phyloP scores from a whole-genome alignment of 176 grass and related monocot genomes.

The Zea luxurians region DNA sequence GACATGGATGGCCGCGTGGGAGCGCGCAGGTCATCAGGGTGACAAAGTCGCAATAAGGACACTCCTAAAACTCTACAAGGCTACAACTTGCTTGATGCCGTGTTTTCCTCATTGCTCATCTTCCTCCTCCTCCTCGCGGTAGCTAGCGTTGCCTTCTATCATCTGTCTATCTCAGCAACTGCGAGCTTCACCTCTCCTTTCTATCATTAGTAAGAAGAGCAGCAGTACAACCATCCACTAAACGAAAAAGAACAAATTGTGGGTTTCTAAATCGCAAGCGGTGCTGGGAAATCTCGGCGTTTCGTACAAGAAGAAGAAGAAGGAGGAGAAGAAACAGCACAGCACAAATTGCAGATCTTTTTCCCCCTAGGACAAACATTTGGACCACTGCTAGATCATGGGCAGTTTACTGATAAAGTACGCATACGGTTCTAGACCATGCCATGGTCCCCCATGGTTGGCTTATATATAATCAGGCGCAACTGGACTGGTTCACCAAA shows the following conservation, averaged over 20 bases:
- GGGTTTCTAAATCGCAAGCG: background rate
- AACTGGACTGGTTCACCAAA: background rate
- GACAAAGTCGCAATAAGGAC: no score
- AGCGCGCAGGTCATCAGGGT: slow-evolving; percentile 24
- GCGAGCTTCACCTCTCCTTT: background rate
- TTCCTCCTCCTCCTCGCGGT: background rate
- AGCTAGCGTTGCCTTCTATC: background rate
- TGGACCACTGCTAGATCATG: slow-evolving; percentile 30
- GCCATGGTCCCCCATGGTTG: slow-evolving; percentile 34
- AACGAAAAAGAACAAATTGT: background rate
- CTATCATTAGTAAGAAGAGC: background rate
- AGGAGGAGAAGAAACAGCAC: background rate
- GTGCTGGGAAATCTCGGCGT: background rate
- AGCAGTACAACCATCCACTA: background rate
- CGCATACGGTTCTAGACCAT: slow-evolving; percentile 29
- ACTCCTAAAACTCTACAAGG: no score
- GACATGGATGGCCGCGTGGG: slow-evolving; percentile 38
- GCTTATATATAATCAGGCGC: slow-evolving; percentile 27
- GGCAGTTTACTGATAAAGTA: background rate
- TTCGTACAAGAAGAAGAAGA: background rate
- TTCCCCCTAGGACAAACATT: background rate
- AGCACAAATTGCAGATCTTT: background rate
- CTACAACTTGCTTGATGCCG: slow-evolving; percentile 47
- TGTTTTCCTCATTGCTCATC: background rate
- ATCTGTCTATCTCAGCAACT: background rate